Evolutionary conservation across 2,329 filamentous ascomycete genomes (phyloP).

Genomic region (Sclerotinia sclerotiorum): DNA sequence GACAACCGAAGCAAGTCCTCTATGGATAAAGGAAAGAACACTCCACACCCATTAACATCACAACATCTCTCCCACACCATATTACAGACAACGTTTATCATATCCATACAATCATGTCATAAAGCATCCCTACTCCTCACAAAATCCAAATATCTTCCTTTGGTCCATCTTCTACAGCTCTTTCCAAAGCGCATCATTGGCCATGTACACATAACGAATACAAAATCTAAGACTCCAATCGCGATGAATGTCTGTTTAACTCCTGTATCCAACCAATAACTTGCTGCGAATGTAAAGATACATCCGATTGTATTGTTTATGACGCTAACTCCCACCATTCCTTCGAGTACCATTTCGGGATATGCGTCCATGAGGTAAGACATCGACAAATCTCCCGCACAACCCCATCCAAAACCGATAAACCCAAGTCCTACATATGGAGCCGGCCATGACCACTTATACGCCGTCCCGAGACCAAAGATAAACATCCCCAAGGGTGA

Average conservation of each 20-base stretch:
- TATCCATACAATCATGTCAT: slow-evolving; percentile 19
- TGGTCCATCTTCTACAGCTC: slow-evolving; percentile 49
- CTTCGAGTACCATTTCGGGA: slow-evolving; percentile 57
- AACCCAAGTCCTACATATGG: slow-evolving; percentile 57
- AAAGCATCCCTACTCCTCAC: slow-evolving; percentile 48
- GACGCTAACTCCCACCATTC: slow-evolving; percentile 58
- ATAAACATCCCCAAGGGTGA: slow-evolving; percentile 45
- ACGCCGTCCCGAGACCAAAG: slow-evolving; percentile 44
- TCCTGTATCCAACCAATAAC: slow-evolving; percentile 51
- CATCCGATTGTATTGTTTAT: slow-evolving; percentile 57
- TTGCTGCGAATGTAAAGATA: slow-evolving; percentile 54
- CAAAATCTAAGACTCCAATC: slow-evolving; percentile 52
- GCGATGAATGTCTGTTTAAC: slow-evolving; percentile 52
- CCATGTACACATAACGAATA: slow-evolving; percentile 51
- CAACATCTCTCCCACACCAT: neutral
- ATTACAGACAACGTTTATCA: neutral
- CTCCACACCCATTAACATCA: neutral
- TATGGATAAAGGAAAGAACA: neutral
- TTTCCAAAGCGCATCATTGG: slow-evolving; percentile 58
- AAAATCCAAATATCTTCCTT: slow-evolving; percentile 48
- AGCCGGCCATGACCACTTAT: slow-evolving; percentile 53
- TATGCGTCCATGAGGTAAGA: slow-evolving; percentile 57
- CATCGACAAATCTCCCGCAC: slow-evolving; percentile 56
- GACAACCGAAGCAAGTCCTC: neutral
- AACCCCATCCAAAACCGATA: slow-evolving; percentile 60